These are phyloP conservation scores for Imleria badia DNA, from an alignment of 768 basidiomycete species.

Conservation along the genomic window DNA sequence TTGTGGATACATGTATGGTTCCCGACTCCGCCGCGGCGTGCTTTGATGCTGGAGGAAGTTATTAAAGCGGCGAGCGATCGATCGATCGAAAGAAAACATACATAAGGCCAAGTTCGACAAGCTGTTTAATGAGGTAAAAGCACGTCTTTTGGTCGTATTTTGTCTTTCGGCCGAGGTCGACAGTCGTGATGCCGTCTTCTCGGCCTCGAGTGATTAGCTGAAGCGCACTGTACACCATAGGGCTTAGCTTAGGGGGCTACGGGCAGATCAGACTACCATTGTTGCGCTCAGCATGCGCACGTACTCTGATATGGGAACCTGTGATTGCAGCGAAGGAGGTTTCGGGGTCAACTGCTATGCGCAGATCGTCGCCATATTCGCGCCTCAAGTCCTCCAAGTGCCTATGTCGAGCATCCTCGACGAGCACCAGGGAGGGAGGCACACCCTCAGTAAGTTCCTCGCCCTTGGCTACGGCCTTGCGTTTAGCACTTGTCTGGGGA, in stretches of 20 bases:
- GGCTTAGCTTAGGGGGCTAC: conserved; percentile 77
- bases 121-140: conserved; percentile 79
- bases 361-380: conserved; percentile 60
- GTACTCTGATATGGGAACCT: conserved; percentile 79
- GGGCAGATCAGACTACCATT: conserved; percentile 8
- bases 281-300: conserved; percentile 23
- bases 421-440: conserved; percentile 48
- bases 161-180: conserved; percentile 73
- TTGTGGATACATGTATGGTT: conserved; percentile 79
- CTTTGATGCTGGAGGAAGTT: conserved; percentile 55
- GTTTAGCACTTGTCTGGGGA: conserved; percentile 65
- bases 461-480: conserved; percentile 61
- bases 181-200: conserved; percentile 73
- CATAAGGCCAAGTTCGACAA: conserved; percentile 74
- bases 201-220: conserved; percentile 83
- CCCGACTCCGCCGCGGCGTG: conserved; percentile 73
- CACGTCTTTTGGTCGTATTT: conserved; percentile 89
- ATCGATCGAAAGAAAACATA: conserved; percentile 39
- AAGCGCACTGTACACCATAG: conserved; percentile 81
- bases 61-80: neutral
- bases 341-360: conserved; percentile 75
- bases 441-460: conserved; percentile 44
- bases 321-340: conserved; percentile 78
- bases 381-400: conserved; percentile 55
- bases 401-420: conserved; percentile 54